These are phyloP conservation scores for Auricularia sp. DNA, from an alignment of 768 basidiomycete species.

Conservation along the genomic window DNA sequence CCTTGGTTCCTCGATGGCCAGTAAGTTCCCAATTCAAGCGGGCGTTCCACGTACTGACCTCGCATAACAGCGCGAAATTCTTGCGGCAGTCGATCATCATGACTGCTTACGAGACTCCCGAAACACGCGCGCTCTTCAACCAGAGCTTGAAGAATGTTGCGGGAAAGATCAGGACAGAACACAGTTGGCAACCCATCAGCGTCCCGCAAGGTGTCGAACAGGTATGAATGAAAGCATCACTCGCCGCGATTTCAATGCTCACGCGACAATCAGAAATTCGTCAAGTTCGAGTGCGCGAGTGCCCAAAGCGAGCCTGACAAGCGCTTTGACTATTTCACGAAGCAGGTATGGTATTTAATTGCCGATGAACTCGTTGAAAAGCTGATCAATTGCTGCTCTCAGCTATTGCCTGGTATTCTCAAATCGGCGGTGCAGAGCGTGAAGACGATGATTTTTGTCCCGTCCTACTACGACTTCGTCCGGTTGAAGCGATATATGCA, in stretches of 20 bases:
- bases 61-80: slow-evolving; percentile 53
- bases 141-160: slow-evolving; percentile 68
- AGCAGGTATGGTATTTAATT: slow-evolving; percentile 43
- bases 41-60: not conserved
- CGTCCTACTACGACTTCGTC: slow-evolving; percentile 95
- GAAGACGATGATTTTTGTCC: slow-evolving; percentile 82
- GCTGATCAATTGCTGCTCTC: not conserved
- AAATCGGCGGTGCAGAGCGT: slow-evolving; percentile 91
- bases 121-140: slow-evolving; percentile 74
- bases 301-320: slow-evolving; percentile 76
- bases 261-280: slow-evolving; percentile 45
- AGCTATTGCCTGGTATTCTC: slow-evolving; percentile 73
- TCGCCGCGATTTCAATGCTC: not conserved
- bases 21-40: slow-evolving; percentile 37
- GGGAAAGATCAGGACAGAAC: slow-evolving; percentile 68
- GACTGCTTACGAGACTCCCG: slow-evolving; percentile 82
- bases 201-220: slow-evolving; percentile 81
- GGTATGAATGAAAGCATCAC: slow-evolving; percentile 28
- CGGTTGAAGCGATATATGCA: slow-evolving; percentile 83
- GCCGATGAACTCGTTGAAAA: not conserved
- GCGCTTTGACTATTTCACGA: slow-evolving; percentile 80
- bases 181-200: slow-evolving; percentile 59
- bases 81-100: slow-evolving; percentile 85
- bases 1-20: slow-evolving; percentile 95
- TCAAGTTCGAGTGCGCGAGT: slow-evolving; percentile 60